Evolutionary conservation across 176 grass and related monocot genomes (phyloP).

Genomic region (Poa pratensis): DNA sequence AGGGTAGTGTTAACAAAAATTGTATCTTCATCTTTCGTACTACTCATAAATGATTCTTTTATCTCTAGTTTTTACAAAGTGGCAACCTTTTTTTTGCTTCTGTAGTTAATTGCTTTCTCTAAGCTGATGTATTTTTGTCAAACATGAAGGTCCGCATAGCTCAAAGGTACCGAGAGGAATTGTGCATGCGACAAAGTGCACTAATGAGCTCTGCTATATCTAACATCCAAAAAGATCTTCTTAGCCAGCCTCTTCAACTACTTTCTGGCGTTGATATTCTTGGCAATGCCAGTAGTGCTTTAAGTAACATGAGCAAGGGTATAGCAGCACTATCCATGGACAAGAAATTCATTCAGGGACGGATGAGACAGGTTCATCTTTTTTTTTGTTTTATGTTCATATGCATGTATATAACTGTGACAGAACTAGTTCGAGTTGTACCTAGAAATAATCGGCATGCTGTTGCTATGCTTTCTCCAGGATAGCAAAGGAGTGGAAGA

Average conservation of each 20-base stretch:
- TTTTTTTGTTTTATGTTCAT: constrained; percentile 17
- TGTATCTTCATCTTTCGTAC: constrained; percentile 1
- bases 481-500: constrained; percentile 99
- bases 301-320: constrained; percentile 99
- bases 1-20: constrained; percentile 33
- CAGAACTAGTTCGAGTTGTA: constrained; percentile 6
- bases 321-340: constrained; percentile 98
- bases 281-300: constrained; percentile 97
- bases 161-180: constrained; percentile 79
- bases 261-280: constrained; percentile 99
- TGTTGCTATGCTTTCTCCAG: constrained; percentile 56
- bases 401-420: constrained; percentile 27
- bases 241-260: constrained; percentile 94
- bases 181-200: constrained; percentile 95
- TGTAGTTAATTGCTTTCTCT: constrained; percentile 22
- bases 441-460: background rate
- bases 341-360: constrained; percentile 96
- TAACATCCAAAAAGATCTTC: constrained; percentile 94
- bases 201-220: constrained; percentile 75
- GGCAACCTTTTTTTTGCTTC: constrained; percentile 17
- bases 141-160: constrained; percentile 75
- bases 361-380: constrained; percentile 74
- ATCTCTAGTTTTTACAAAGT: background rate
- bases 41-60: constrained; percentile 6
- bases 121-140: constrained; percentile 27